Conservation (phyloP, 1,284 basidiomycete genomes). For the Melampsora americana region DNA sequence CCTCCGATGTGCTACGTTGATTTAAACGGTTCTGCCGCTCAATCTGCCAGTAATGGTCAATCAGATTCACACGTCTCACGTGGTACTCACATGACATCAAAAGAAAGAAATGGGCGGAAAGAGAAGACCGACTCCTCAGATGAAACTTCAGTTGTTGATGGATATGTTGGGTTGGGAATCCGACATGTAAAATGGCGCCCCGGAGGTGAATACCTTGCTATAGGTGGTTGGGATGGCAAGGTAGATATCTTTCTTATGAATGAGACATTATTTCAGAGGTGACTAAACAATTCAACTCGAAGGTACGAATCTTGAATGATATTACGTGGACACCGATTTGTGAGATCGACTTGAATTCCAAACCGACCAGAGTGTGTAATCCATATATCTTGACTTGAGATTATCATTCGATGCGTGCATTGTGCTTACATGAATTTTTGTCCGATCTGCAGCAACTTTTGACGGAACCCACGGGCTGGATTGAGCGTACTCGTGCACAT, state of each 20-base stretch:
- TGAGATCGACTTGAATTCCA: conserved; percentile 34
- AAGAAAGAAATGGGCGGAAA: conserved; percentile 2
- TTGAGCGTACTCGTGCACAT: conserved; percentile 27
- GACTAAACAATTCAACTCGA: too few species aligned
- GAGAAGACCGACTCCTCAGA: conserved; percentile 4
- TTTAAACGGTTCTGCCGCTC: background rate
- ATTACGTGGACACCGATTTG: conserved; percentile 37
- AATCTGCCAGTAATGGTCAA: background rate
- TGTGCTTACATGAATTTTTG: too few species aligned
- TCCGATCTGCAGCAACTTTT: conserved; percentile 13
- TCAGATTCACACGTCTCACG: too few species aligned
- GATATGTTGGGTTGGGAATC: conserved; percentile 71
- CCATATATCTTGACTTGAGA: background rate
- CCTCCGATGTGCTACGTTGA: background rate
- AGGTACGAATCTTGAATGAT: conserved; percentile 39
- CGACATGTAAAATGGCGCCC: conserved; percentile 75
- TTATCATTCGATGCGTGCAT: background rate
- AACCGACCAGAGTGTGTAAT: conserved; percentile 14
- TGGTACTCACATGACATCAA: too few species aligned
- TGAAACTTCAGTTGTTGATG: background rate
- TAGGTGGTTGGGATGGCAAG: conserved; percentile 80
- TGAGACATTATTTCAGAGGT: too few species aligned
- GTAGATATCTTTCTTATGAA: too few species aligned
- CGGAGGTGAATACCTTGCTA: conserved; percentile 69
- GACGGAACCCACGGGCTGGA: conserved; percentile 27